phyloP scores from a whole-genome alignment of 208 protist genomes.

The Crithidia expoeki region DNA sequence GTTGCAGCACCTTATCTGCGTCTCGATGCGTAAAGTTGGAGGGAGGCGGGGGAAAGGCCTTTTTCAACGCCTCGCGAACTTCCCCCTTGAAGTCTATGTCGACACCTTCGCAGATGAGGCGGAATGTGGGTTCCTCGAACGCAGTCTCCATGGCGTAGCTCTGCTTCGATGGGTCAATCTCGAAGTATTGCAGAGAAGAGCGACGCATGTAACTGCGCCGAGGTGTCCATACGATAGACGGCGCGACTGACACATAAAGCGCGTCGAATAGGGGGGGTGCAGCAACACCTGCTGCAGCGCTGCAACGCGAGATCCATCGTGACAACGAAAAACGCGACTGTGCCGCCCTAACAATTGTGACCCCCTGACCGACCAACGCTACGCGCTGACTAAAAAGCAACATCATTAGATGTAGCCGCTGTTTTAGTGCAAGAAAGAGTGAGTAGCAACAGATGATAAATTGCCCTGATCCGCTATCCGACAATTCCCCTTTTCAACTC shows the following conservation, averaged over 20 bases:
- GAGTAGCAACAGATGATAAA: no score
- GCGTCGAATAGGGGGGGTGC: neutral
- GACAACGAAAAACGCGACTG: neutral
- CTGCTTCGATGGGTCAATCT: slow-evolving; percentile 52
- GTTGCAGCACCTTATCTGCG: neutral
- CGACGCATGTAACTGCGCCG: slow-evolving; percentile 28
- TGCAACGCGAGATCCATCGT: neutral
- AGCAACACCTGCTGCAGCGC: neutral
- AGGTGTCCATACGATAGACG: neutral
- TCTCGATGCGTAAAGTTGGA: slow-evolving; percentile 62
- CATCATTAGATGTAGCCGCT: no score
- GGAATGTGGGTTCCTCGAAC: slow-evolving; percentile 88
- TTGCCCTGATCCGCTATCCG: no score
- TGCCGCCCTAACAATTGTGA: neutral
- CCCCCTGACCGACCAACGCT: neutral
- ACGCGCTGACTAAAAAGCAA: neutral
- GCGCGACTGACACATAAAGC: neutral
- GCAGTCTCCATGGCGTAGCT: slow-evolving; percentile 80
- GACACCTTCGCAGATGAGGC: slow-evolving; percentile 81
- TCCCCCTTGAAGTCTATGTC: slow-evolving; percentile 88
- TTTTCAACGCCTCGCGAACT: slow-evolving; percentile 62
- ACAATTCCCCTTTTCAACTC: no score
- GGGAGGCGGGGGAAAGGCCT: slow-evolving; percentile 47
- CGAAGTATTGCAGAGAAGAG: slow-evolving; percentile 31
- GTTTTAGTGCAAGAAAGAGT: neutral